Percentiles rank a stretch among this genome's conserved stretches.
Conservation (phyloP, 2,329 filamentous ascomycete genomes). For the Dactylellina cionopaga region DNA sequence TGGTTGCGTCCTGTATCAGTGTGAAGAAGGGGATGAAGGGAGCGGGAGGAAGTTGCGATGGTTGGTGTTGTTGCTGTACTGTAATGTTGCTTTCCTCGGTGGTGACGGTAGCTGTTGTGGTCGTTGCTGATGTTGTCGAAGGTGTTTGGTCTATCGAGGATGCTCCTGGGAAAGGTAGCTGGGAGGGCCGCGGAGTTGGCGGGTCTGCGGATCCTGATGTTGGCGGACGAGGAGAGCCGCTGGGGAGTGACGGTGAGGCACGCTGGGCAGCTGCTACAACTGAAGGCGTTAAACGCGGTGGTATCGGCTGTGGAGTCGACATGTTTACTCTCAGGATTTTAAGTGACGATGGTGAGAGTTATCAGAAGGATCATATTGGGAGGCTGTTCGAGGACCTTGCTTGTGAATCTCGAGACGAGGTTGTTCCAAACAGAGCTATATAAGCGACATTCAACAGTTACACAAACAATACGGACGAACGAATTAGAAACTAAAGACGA, state of each 20-base stretch:
- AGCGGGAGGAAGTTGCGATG: too few species aligned
- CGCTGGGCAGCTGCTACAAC: conserved; percentile 10
- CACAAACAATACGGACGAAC: too few species aligned
- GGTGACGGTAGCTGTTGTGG: conserved; percentile 8
- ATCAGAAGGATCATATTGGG: conserved; percentile 7
- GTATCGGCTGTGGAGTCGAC: conserved; percentile 39
- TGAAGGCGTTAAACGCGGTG: conserved; percentile 29
- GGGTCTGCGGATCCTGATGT: conserved; percentile 38
- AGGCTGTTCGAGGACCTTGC: not conserved
- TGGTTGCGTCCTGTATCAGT: conserved; percentile 79
- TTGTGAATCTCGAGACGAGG: conserved; percentile 20
- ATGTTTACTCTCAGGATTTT: not conserved
- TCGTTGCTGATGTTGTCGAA: not conserved
- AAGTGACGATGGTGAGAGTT: not conserved
- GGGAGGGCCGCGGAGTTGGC: conserved; percentile 42
- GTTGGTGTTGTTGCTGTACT: conserved; percentile 11
- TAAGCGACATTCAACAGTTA: conserved; percentile 3
- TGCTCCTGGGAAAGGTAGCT: conserved; percentile 31
- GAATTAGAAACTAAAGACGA: too few species aligned
- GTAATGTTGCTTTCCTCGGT: not conserved
- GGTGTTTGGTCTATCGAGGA: conserved; percentile 4
- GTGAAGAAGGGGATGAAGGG: conserved; percentile 84
- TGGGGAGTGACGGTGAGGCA: not conserved
- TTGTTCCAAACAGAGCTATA: not conserved
- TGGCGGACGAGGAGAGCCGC: conserved; percentile 27